Base-by-base conservation (phyloP, 1,284 basidiomycete species). In the Cryptococcus sp. region DNA sequence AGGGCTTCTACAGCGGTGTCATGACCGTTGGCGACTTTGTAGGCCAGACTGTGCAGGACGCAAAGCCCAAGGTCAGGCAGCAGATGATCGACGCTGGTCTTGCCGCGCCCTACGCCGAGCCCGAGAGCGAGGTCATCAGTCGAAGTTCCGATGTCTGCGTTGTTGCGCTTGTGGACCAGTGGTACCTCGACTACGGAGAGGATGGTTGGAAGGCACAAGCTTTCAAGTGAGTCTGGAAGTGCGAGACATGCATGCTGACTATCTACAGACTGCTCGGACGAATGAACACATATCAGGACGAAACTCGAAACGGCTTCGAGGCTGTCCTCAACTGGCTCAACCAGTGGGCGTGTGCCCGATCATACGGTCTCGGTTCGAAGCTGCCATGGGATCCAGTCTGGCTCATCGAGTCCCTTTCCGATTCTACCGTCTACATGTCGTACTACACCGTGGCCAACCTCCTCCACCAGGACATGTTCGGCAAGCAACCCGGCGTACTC, bases 171-270 rank as follows among this genome's bases (percentile, higher is more conserved):
- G 95, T 93, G 85, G 96, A 99, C 77, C 96, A 99, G 80, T 99
- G 95, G 94, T 99, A 99, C 81, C 82, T 99, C 76, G 93, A 99
- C 80, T 99, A 99, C 74, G 96, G 95, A 70, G 94, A 98, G 82
- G 76, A 86, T 3, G 77, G 79, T 42, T 99, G 96, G 96, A 90
- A 88, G 78, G 86, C 84, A 17, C 84, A 90, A 72, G 87, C 93
- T 7, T 89, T 93, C 77, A 87, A 85, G 91, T 90, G 72, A 61
- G 86, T 82, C 2, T 8, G 8, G 8, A 35, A 35, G 7, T 51
- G 40, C 42, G 17, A 17, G 23, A 8, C 17, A 17, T 25, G 41
- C 53, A 57, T 11, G 11, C 19, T 48, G 2, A 35, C 31, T 25
- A 10, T 17, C 27, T 60, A n/a, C 62, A 93, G 91, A 67, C 82